Evolutionary conservation across 805 yeast genomes (phyloP), one percentile per base, ranked within the genome.

Genomic region (Yamadazyma sp.): DNA sequence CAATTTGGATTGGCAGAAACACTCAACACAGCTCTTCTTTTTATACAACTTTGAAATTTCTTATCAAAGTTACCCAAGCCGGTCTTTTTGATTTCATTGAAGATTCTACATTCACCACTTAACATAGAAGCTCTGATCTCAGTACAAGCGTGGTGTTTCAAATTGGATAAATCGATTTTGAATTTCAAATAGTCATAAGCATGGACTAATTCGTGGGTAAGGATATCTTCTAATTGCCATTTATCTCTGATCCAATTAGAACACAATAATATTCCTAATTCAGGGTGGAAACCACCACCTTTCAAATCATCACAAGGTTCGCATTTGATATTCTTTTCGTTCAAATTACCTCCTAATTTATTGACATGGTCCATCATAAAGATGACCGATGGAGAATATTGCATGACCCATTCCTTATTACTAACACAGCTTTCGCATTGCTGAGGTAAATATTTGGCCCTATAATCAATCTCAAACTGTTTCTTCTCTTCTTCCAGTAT

Each of bases 81-180:
- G 38, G 78, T 60, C 57, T 77, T 67, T 38, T 75, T 67, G 49
- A 88, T 80, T 58, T 93, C 96, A 49, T 84, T 85, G 77, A 82
- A 75, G 49, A 91, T 78, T 19, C 98, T 75, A 61, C 98, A 93
- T 55, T 93, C 98, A 5, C 98, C 98, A 53, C 95, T 83, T 15
- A 93, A 69, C 47, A 87, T 81, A 8, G 94, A 82, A 0, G 98
- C 98, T 40, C 98, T 71, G 33, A 93, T 86, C 58, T 93, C 98
- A 1, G 97, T 82, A 58, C 98, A 93, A 1, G 98, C 98, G 55
- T 91, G 98, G 54, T 93, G 98, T 51, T 78, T 76, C 53, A 93
- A 65, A 58, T 91, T 78, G 37, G 72, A 52, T 83, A 96, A 84
- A 58, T 93, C 86, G 2, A 93, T 88, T 36, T 86, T 69, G 68